Evolutionary conservation across 805 yeast species (phyloP).

Genomic region (Hanseniaspora singularis): DNA sequence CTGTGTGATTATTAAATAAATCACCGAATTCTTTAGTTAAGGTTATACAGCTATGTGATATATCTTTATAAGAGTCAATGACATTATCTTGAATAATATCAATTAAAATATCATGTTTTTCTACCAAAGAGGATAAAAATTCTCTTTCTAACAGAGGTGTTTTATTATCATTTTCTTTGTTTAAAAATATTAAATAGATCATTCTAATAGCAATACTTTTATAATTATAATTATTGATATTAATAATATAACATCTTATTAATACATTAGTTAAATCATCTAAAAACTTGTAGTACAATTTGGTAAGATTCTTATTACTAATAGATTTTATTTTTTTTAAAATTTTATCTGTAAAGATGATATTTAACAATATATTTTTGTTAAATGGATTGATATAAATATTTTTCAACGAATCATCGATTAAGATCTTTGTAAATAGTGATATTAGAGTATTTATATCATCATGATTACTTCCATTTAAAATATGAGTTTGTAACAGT

Average conservation of each 20-base stretch:
- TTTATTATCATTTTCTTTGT: constrained; percentile 3
- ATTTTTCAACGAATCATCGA: neutral
- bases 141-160: neutral
- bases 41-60: neutral
- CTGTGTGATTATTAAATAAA: neutral
- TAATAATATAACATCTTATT: constrained; percentile 1
- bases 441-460: no score
- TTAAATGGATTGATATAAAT: neutral
- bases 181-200: constrained; percentile 4
- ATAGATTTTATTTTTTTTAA: no score
- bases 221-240: constrained; percentile 5
- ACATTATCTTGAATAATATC: neutral
- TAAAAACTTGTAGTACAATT: neutral
- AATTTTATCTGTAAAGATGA: neutral
- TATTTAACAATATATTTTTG: constrained; percentile 5
- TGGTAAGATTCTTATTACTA: no score
- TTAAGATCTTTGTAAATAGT: no score
- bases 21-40: neutral
- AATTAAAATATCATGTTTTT: neutral
- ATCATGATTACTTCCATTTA: neutral
- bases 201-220: neutral
- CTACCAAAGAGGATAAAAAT: neutral
- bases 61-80: neutral
- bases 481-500: neutral
- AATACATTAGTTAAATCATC: neutral